A percentile compares a stretch with the other conserved stretches of the same genome.
These are phyloP conservation scores for Lentinula detonsa DNA, from an alignment of 768 basidiomycete species.

Conservation along the genomic window DNA sequence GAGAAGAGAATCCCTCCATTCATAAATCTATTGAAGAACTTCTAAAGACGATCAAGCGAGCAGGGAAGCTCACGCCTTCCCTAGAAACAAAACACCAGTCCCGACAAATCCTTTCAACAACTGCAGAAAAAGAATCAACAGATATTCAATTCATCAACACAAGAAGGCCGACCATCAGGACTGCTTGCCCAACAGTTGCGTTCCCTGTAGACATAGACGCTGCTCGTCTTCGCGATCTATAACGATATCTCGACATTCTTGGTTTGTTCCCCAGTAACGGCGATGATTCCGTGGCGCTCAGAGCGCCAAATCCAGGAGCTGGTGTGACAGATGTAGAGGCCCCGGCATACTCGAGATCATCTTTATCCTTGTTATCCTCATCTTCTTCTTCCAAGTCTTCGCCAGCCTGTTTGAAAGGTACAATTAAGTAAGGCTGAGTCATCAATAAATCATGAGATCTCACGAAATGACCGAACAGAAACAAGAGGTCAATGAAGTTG, in stretches of 20 bases:
- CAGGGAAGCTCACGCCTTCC: slow-evolving; percentile 61
- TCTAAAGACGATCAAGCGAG: slow-evolving; percentile 1
- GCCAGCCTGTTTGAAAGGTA: slow-evolving; percentile 56
- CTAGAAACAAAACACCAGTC: slow-evolving; percentile 93
- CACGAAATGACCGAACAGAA: slow-evolving; percentile 94
- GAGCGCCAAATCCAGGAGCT: slow-evolving; percentile 23
- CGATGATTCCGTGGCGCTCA: neutral
- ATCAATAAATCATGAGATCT: slow-evolving; percentile 23
- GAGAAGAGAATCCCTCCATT: slow-evolving; percentile 97
- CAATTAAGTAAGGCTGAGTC: neutral
- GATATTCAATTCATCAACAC: slow-evolving; percentile 13
- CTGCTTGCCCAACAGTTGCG: slow-evolving; percentile 86
- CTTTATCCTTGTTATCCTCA: slow-evolving; percentile 48
- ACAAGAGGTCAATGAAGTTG: slow-evolving; percentile 93
- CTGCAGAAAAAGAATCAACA: neutral
- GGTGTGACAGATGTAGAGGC: neutral
- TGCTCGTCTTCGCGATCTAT: slow-evolving; percentile 48
- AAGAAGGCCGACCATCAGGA: slow-evolving; percentile 65
- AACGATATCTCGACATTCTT: slow-evolving; percentile 32
- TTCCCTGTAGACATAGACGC: slow-evolving; percentile 69
- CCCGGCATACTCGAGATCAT: slow-evolving; percentile 11
- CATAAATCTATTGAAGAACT: slow-evolving; percentile 58
- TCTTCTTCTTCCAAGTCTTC: slow-evolving; percentile 92
- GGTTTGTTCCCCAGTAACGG: slow-evolving; percentile 42
- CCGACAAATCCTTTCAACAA: slow-evolving; percentile 87